These are phyloP conservation scores for Infundibulicybe gibba DNA, from an alignment of 768 basidiomycete genomes.

Conservation along the genomic window DNA sequence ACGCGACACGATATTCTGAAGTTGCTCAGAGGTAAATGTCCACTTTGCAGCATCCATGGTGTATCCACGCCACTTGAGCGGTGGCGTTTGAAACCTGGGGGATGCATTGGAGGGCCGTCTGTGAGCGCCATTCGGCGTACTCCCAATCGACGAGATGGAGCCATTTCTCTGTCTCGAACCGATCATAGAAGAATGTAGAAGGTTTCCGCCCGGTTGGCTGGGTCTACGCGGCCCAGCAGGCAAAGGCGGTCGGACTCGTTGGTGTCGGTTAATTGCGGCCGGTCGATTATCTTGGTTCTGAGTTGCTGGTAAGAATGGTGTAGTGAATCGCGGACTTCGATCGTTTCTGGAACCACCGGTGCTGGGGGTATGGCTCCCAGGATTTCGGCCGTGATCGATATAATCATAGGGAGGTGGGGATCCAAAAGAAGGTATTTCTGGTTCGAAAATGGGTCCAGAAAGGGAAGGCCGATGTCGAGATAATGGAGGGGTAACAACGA, in stretches of 20 bases:
- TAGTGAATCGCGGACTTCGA: slow-evolving; percentile 7
- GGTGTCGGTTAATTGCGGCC: background rate
- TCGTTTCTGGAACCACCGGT: slow-evolving; percentile 17
- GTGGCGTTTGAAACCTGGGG: slow-evolving; percentile 56
- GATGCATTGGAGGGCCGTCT: slow-evolving; percentile 19
- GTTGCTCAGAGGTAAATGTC: slow-evolving; percentile 72
- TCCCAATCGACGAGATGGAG: slow-evolving; percentile 43
- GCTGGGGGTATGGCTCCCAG: slow-evolving; percentile 16
- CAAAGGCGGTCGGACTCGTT: slow-evolving; percentile 40
- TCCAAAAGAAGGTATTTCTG: slow-evolving; percentile 13
- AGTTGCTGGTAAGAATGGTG: background rate
- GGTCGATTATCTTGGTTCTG: background rate
- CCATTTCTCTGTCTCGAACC: slow-evolving; percentile 35
- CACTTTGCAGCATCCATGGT: slow-evolving; percentile 84
- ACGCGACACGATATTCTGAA: slow-evolving; percentile 70
- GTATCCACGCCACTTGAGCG: slow-evolving; percentile 64
- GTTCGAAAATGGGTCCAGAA: too few species aligned
- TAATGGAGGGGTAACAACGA: slow-evolving; percentile 12
- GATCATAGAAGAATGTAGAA: slow-evolving; percentile 10
- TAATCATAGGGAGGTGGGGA: slow-evolving; percentile 57
- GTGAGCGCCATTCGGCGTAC: too few species aligned
- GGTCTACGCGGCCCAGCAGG: slow-evolving; percentile 63
- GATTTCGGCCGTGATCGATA: slow-evolving; percentile 27
- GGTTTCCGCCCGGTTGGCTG: slow-evolving; percentile 19
- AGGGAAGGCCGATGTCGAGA: slow-evolving; percentile 12